These are phyloP conservation scores for Malus hybrid DNA, from an alignment of 331 rosid genomes.

Conservation along the genomic window DNA sequence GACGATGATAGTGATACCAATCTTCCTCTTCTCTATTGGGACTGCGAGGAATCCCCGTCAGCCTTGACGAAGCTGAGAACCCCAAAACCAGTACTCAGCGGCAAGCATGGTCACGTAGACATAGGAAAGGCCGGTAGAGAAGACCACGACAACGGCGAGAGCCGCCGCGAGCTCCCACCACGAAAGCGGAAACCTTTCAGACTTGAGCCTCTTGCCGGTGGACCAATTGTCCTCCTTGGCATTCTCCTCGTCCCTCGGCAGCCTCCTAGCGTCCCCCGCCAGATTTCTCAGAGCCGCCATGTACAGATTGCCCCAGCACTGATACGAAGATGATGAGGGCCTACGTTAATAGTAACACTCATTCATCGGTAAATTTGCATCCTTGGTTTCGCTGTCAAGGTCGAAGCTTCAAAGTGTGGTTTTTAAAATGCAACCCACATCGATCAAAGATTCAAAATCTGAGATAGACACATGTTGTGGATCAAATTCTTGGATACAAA, in stretches of 20 bases:
- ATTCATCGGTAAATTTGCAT: not conserved
- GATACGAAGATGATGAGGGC: not conserved
- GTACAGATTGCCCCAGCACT: not conserved
- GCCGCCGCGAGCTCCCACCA: constrained; percentile 62
- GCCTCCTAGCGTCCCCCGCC: constrained; percentile 23
- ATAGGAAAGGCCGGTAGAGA: constrained; percentile 60
- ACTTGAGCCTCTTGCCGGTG: constrained; percentile 55
- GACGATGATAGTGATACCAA: constrained; percentile 82
- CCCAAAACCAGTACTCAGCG: constrained; percentile 22
- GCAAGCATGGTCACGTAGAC: constrained; percentile 84
- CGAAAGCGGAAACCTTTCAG: constrained; percentile 52
- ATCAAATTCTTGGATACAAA: not conserved
- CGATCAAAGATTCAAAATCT: not conserved
- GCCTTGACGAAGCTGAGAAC: too few species aligned
- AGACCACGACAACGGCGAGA: constrained; percentile 45
- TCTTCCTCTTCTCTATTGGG: constrained; percentile 71
- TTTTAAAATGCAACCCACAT: not conserved
- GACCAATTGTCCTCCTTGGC: constrained; percentile 46
- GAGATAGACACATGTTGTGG: not conserved
- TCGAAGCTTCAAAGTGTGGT: not conserved
- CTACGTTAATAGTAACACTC: not conserved
- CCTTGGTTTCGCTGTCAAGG: not conserved
- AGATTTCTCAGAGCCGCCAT: constrained; percentile 90
- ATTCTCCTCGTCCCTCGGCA: constrained; percentile 58
- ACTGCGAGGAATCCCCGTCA: constrained; percentile 38